Percentiles rank a stretch among this genome's conserved stretches.
phyloP scores from a whole-genome alignment of 805 yeast genomes.

The Saccharomycopsis selenospora region DNA sequence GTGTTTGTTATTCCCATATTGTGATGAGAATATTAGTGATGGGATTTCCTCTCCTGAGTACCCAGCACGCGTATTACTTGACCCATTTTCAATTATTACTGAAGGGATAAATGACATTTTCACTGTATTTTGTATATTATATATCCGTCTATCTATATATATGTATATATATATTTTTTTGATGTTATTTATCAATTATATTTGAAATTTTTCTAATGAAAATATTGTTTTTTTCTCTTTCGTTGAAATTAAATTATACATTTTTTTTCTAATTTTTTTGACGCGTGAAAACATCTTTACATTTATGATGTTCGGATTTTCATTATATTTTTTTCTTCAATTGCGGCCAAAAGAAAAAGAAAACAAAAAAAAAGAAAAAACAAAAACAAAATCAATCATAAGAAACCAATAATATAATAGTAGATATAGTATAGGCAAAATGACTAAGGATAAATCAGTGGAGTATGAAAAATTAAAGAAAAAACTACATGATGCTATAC shows the following conservation, averaged over 20 bases:
- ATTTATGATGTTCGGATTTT: too few species aligned
- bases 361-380: too few species aligned
- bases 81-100: constrained; percentile 64
- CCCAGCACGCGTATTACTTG: constrained; percentile 61
- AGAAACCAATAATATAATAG: too few species aligned
- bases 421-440: too few species aligned
- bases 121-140: constrained; percentile 25
- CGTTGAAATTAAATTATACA: too few species aligned
- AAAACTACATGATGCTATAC: constrained; percentile 26
- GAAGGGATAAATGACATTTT: constrained; percentile 38
- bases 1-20: constrained; percentile 37
- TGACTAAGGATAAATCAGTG: constrained; percentile 21
- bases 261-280: too few species aligned
- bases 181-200: neutral
- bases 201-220: too few species aligned
- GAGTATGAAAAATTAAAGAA: constrained; percentile 12
- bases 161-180: constrained; percentile 20
- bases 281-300: too few species aligned
- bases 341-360: too few species aligned
- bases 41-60: constrained; percentile 61
- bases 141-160: too few species aligned
- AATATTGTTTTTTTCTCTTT: constrained; percentile 6
- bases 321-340: too few species aligned
- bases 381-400: too few species aligned
- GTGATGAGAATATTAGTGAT: constrained; percentile 47